A percentile compares a stretch with the other conserved stretches of the same genome.
phyloP scores from a whole-genome alignment of 495 filamentous ascomycete genomes.

The Xylaria curta region DNA sequence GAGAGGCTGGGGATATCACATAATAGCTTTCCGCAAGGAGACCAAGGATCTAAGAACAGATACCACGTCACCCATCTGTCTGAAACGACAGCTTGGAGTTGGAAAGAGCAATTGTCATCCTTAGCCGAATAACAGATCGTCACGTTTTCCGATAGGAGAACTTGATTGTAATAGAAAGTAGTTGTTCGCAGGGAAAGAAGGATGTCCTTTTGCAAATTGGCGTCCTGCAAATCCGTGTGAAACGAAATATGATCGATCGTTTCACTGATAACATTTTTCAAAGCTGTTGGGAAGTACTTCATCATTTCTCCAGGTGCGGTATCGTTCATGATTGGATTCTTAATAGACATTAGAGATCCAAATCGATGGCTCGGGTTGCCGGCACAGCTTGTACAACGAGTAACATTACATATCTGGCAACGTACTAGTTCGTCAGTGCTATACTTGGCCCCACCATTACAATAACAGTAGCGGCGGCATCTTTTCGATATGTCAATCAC shows the following conservation, averaged over 20 bases:
- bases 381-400: constrained; percentile 41
- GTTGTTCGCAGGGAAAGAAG: constrained; percentile 11
- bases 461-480: constrained; percentile 43
- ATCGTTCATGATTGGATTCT: constrained; percentile 24
- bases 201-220: neutral
- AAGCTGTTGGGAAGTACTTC: constrained; percentile 30
- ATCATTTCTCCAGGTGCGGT: constrained; percentile 25
- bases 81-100: constrained; percentile 43
- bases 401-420: constrained; percentile 29
- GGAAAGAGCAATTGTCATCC: constrained; percentile 31
- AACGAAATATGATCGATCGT: constrained; percentile 12
- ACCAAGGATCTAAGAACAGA: constrained; percentile 42
- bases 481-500: constrained; percentile 18
- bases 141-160: constrained; percentile 43
- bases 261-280: constrained; percentile 8
- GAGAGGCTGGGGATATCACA: neutral
- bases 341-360: neutral
- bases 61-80: constrained; percentile 36
- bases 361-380: constrained; percentile 46
- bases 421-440: constrained; percentile 33
- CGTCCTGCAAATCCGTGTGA: neutral
- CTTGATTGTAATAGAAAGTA: constrained; percentile 42
- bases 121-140: constrained; percentile 41
- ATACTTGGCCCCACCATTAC: constrained; percentile 40
- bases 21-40: constrained; percentile 13